Evolutionary conservation across 345 rosid genomes (phyloP).

Genomic region (Aegle marmelos): DNA sequence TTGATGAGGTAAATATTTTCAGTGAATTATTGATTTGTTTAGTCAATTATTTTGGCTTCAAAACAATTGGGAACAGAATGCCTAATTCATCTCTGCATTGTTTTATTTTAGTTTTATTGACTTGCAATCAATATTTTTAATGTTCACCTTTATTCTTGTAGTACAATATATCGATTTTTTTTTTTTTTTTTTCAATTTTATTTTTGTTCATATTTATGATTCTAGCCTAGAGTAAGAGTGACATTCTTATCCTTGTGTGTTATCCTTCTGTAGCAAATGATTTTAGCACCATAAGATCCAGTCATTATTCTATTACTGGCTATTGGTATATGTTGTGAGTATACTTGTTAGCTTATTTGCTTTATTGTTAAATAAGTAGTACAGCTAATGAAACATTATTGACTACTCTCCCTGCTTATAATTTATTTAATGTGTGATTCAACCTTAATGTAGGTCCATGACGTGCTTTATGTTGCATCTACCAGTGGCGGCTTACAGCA

Average conservation of each 20-base stretch:
- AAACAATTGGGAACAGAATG: not conserved
- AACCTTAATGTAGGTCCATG: constrained; percentile 33
- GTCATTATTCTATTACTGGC: not conserved
- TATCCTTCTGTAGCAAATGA: not conserved
- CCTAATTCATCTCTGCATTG: not conserved
- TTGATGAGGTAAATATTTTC: constrained; percentile 66
- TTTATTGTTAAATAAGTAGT: not conserved
- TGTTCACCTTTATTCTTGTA: not conserved
- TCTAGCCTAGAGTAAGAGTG: not conserved
- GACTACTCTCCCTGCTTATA: constrained; percentile 5
- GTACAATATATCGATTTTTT: not conserved
- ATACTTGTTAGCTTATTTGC: no score
- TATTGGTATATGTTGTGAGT: no score
- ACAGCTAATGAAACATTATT: not conserved
- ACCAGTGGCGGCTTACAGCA: constrained; percentile 86
- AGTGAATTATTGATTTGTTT: not conserved
- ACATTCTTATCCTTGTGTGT: not conserved
- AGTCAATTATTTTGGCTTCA: not conserved
- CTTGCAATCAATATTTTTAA: not conserved
- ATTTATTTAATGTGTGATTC: constrained; percentile 9
- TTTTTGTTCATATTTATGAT: not conserved
- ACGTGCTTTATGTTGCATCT: constrained; percentile 66
- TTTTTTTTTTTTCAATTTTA: no score
- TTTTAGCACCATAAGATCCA: not conserved
- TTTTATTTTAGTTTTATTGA: not conserved